Evolutionary conservation across 1,139 yeast genomes (phyloP), one percentile per base, ranked within the genome.

Genomic region (Magnusiomyces fungicola): DNA sequence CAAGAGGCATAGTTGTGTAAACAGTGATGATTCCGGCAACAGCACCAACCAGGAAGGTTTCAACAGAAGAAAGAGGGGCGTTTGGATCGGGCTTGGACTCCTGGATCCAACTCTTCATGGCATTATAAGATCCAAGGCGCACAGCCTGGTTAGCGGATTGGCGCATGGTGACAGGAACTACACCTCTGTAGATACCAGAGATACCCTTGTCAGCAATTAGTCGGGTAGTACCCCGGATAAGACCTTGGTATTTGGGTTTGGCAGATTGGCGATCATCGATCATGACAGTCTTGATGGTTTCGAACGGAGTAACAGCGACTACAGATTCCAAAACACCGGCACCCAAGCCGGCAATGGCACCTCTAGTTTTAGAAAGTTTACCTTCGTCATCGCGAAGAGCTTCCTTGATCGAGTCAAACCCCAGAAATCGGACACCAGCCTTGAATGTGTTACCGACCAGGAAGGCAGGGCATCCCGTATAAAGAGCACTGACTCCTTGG

Each of bases 381-480:
- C 98, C 98, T 56, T 86, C 78, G 58, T 81, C 81, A 65, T 92
- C 97, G 29, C 82, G 79, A 53, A 92, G 72, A 24, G 84, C 60
- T 46, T 80, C 74, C 65, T 89, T 90, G 66, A 92, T 86, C 25
- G 83, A 76, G 64, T 92, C 98, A 62, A 88, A 92, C 7, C 97
- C 97, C 16, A 92, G 73, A 67, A 92, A 92, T 57, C 98, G 75
- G 2, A 90, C 92, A 19, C 95, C 87, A 0, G 98, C 97, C 67
- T 92, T 92, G 51, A 87, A 92, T 0, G 97, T 90, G 65, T 92
- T 92, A 29, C 98, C 98, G 27, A 90, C 84, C 37, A 90, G 95
- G 61, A 89, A 88, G 0, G 97, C 97, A 0, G 97, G 96, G 72
- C 97, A 90, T n/a, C 98, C 98, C 2, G 90, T 90, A 63, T 92